Evolutionary conservation across 176 grass and related monocot species (phyloP).

Genomic region (Carex kokanica): DNA sequence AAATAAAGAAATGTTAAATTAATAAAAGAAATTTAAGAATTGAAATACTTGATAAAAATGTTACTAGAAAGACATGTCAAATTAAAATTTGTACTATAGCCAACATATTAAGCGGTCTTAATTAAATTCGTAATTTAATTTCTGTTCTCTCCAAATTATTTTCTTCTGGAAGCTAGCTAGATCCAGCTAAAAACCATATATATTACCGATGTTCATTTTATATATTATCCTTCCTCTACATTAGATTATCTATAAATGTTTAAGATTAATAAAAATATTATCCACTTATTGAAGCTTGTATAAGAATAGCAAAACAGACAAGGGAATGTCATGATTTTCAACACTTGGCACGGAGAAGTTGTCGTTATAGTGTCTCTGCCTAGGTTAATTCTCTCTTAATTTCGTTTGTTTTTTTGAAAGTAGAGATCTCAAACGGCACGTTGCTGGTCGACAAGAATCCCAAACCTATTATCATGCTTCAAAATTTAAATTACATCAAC

Average conservation of each 20-base stretch:
- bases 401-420: background rate
- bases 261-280: background rate
- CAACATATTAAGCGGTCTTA: background rate
- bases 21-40: too few species aligned
- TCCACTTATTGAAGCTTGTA: background rate
- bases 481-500: background rate
- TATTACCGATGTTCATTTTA: background rate
- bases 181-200: background rate
- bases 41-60: too few species aligned
- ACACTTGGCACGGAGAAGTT: constrained; percentile 21
- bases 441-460: constrained; percentile 20
- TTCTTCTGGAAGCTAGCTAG: background rate
- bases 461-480: constrained; percentile 12
- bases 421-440: constrained; percentile 29
- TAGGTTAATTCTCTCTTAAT: constrained; percentile 8
- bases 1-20: too few species aligned
- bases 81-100: background rate
- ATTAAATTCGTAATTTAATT: background rate
- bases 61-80: background rate
- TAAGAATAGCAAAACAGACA: background rate
- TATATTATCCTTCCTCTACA: background rate
- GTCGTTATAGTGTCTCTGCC: constrained; percentile 21
- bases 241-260: background rate
- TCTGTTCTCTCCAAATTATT: background rate
- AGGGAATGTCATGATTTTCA: constrained; percentile 27